phyloP scores from a whole-genome alignment of 176 grass and related monocot species.

The Oryza officinalis region DNA sequence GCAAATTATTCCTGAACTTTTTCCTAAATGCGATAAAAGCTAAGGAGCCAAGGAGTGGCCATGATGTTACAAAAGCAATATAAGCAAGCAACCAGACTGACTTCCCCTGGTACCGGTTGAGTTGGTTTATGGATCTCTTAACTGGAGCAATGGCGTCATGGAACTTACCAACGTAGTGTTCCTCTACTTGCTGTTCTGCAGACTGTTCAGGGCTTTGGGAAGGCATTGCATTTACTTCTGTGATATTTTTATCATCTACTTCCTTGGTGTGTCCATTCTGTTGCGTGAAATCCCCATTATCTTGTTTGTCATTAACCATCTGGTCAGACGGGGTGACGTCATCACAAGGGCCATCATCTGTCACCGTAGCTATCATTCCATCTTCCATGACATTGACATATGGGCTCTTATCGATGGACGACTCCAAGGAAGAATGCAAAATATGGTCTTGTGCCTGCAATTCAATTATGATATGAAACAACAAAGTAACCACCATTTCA shows the following conservation, averaged over 20 bases:
- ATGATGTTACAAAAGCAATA: constrained; percentile 72
- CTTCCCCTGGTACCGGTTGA: constrained; percentile 54
- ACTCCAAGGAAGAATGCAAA: constrained; percentile 73
- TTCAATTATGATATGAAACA: constrained; percentile 32
- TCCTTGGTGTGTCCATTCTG: constrained; percentile 26
- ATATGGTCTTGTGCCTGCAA: constrained; percentile 52
- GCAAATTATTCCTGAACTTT: constrained; percentile 47
- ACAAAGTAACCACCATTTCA: constrained; percentile 3
- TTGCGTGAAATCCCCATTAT: not conserved
- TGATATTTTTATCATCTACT: not conserved
- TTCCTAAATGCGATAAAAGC: constrained; percentile 68
- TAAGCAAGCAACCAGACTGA: constrained; percentile 91
- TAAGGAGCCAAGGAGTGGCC: constrained; percentile 78
- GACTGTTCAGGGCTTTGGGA: constrained; percentile 24
- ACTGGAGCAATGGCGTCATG: constrained; percentile 58
- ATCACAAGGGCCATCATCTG: constrained; percentile 34
- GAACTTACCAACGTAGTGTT: constrained; percentile 27
- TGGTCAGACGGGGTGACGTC: constrained; percentile 16
- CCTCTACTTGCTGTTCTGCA: constrained; percentile 12
- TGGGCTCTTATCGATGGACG: constrained; percentile 77
- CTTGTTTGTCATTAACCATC: constrained; percentile 36
- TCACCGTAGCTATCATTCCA: constrained; percentile 70
- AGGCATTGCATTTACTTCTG: not conserved
- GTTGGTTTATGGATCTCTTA: constrained; percentile 70
- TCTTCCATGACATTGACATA: constrained; percentile 84